A percentile compares a stretch with the other conserved stretches of the same genome.
Evolutionary conservation across 176 grass and related monocot genomes (phyloP).

Genomic region (Triticum urartu): DNA sequence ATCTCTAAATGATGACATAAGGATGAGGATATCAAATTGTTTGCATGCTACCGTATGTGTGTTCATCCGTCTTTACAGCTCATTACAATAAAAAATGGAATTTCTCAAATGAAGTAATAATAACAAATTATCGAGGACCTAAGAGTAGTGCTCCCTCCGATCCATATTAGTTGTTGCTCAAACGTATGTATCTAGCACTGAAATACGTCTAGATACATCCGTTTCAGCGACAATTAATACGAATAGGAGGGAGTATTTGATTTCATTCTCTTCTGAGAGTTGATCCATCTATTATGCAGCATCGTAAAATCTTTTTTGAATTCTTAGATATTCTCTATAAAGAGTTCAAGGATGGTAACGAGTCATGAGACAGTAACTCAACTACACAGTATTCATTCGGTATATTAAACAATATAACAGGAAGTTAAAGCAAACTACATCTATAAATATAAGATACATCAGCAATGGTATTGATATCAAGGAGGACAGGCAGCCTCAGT

Average conservation of each 20-base stretch:
- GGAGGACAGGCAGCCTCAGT: neutral
- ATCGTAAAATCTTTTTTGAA: neutral
- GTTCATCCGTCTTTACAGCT: neutral
- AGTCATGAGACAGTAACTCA: neutral
- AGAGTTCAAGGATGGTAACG: neutral
- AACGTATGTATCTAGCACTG: no score
- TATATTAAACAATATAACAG: neutral
- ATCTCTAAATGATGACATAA: conserved; percentile 7
- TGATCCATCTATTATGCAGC: neutral
- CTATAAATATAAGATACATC: neutral
- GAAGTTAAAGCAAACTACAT: neutral
- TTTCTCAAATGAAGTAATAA: neutral
- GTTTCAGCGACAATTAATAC: no score
- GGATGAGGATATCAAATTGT: neutral
- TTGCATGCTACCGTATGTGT: neutral
- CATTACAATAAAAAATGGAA: neutral
- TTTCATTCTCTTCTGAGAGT: neutral
- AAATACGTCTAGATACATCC: no score
- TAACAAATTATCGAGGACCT: neutral
- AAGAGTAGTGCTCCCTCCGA: neutral
- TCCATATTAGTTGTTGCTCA: no score
- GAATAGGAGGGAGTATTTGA: neutral
- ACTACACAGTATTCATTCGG: neutral
- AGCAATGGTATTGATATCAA: conserved; percentile 6
- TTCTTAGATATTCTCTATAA: neutral